These are phyloP conservation scores for Grosmannia clavigera DNA, from an alignment of 2,329 filamentous ascomycete genomes.

Conservation along the genomic window DNA sequence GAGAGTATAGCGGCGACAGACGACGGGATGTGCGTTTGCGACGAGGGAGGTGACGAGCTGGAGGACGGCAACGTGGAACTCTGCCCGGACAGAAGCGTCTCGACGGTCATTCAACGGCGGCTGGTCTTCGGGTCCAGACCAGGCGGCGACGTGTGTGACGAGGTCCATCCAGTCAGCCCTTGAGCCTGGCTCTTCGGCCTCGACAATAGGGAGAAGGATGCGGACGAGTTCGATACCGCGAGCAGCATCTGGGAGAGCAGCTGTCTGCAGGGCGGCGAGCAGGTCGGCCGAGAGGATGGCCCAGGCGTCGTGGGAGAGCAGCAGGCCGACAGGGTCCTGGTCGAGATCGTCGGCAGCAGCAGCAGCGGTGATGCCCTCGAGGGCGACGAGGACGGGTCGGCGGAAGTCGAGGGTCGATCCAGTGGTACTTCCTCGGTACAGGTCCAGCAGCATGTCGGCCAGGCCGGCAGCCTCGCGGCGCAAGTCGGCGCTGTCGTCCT, in stretches of 20 bases:
- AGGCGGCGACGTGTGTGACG: conserved; percentile 38
- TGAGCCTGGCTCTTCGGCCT: conserved; percentile 27
- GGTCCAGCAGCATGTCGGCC: conserved; percentile 50
- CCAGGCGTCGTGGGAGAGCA: conserved; percentile 44
- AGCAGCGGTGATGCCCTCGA: conserved; percentile 40
- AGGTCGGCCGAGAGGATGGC: conserved; percentile 37
- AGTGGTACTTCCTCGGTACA: conserved; percentile 31
- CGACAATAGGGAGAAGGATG: conserved; percentile 38
- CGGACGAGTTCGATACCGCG: conserved; percentile 45
- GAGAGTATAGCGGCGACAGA: conserved; percentile 37
- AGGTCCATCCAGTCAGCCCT: conserved; percentile 45
- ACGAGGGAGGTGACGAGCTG: conserved; percentile 45
- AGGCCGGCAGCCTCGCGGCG: conserved; percentile 45
- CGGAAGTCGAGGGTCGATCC: conserved; percentile 35
- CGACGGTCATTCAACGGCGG: conserved; percentile 29
- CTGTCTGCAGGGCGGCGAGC: conserved; percentile 23
- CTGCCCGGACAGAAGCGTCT: conserved; percentile 30
- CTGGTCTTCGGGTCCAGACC: conserved; percentile 27
- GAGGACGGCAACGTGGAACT: conserved; percentile 40
- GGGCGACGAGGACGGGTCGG: conserved; percentile 42
- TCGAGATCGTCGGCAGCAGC: background rate
- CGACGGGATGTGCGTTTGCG: conserved; percentile 28
- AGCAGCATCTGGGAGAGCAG: conserved; percentile 16
- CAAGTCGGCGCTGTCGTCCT: conserved; percentile 51
- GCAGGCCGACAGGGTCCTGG: conserved; percentile 33